Evolutionary conservation across 495 filamentous ascomycete genomes (phyloP).

Genomic region (Talaromyces borbonicus): DNA sequence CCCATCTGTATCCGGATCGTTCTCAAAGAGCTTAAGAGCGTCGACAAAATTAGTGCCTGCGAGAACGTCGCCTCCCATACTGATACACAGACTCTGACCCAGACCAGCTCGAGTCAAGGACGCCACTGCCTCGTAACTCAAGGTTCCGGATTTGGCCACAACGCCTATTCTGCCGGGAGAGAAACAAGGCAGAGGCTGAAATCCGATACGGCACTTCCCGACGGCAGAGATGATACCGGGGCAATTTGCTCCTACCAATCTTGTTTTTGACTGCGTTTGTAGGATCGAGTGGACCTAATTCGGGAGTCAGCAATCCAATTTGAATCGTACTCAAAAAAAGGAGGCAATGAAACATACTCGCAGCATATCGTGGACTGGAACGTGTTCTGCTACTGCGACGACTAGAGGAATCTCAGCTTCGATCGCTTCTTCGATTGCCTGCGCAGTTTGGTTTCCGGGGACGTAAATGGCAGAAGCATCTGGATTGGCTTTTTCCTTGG

Average conservation of each 20-base stretch:
- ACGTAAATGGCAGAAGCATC: constrained; percentile 85
- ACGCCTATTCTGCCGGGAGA: constrained; percentile 68
- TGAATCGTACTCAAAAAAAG: too few relatives aligned
- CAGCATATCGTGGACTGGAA: constrained; percentile 78
- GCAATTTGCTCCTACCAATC: constrained; percentile 77
- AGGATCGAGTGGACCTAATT: constrained; percentile 66
- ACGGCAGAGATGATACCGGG: constrained; percentile 82
- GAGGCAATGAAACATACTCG: constrained; percentile 39
- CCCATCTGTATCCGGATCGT: constrained; percentile 68
- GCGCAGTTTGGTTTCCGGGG: constrained; percentile 63
- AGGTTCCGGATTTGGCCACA: constrained; percentile 76
- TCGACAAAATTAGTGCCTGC: constrained; percentile 78
- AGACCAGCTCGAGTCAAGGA: constrained; percentile 72
- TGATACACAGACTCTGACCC: constrained; percentile 78
- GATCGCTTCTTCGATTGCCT: constrained; percentile 81
- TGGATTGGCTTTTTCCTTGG: constrained; percentile 64
- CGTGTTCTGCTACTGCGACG: constrained; percentile 85
- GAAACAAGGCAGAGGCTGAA: constrained; percentile 75
- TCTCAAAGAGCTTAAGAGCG: constrained; percentile 59
- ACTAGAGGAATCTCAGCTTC: constrained; percentile 81
- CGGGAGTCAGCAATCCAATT: too few relatives aligned
- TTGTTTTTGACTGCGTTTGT: constrained; percentile 66
- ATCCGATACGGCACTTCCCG: constrained; percentile 75
- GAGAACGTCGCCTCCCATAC: constrained; percentile 78
- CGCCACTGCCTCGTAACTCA: constrained; percentile 83